phyloP scores from a whole-genome alignment of 768 basidiomycete species.

The Mycena capillaripes region DNA sequence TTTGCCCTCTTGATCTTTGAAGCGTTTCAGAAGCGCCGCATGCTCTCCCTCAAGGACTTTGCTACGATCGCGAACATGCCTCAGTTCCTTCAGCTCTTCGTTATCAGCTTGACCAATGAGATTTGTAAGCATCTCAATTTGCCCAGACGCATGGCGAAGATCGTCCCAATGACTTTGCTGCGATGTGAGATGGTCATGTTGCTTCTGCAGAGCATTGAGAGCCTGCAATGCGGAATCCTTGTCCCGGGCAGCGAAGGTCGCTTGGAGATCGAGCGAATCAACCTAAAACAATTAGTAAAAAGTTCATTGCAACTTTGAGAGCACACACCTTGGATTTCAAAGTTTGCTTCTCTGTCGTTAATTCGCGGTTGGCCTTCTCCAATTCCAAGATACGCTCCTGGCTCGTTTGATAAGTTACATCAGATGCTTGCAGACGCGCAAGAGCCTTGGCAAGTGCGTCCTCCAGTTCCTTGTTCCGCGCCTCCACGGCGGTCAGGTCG shows the following conservation, averaged over 20 bases:
- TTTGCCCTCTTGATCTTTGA: slow-evolving; percentile 80
- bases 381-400: slow-evolving; percentile 73
- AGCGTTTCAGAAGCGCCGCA: slow-evolving; percentile 74
- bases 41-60: slow-evolving; percentile 79
- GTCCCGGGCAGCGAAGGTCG: slow-evolving; percentile 70
- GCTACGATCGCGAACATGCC: slow-evolving; percentile 72
- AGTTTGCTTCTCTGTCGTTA: slow-evolving; percentile 66
- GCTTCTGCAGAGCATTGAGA: slow-evolving; percentile 66
- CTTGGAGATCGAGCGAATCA: slow-evolving; percentile 71
- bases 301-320: background rate
- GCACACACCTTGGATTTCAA: slow-evolving; percentile 72
- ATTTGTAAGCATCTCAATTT: slow-evolving; percentile 76
- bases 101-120: slow-evolving; percentile 75
- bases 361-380: slow-evolving; percentile 72
- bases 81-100: slow-evolving; percentile 81
- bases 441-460: slow-evolving; percentile 82
- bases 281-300: slow-evolving; percentile 56
- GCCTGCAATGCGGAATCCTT: slow-evolving; percentile 69
- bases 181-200: slow-evolving; percentile 68
- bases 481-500: slow-evolving; percentile 62
- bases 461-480: slow-evolving; percentile 73
- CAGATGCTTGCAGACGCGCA: slow-evolving; percentile 78
- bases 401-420: slow-evolving; percentile 72
- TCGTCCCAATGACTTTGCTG: slow-evolving; percentile 88
- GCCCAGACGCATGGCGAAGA: slow-evolving; percentile 76